Base-by-base conservation (phyloP, 192 early-diverging fungal genomes). In the Helicostylum pulchrum region DNA sequence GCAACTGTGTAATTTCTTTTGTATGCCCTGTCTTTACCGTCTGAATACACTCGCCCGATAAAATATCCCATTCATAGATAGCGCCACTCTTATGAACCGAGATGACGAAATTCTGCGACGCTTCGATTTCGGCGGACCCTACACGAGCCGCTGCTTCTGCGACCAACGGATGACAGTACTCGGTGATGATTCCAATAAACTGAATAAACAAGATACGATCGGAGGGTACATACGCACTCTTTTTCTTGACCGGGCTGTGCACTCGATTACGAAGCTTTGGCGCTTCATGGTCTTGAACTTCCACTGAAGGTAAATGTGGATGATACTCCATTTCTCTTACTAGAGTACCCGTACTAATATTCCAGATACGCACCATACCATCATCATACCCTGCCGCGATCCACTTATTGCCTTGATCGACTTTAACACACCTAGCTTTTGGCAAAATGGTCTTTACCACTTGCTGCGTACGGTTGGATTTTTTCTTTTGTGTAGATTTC, bases 41-140 rank as follows among this genome's bases (percentile, higher is more conserved):
- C 6, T 75, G 61, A 6, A 70, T 53, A 36, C 67, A 70, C 36
- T 75, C 73, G 11, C 73, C 64, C 9, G 64, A 47, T 1, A 58
- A 26, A n/a, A 75, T 26, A 21, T 75, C 68, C 73, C 73, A 75
- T 52, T 75, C 73, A 5, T 48, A 48, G 6, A 75, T 43, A n/a
- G 32, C n/a, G 0, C 73, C 73, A 26, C 58, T 66, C 31, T 66
- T 64, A 31, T 72, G 43, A 0, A 67, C 67, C 0, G 73, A 60
- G 7, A 75, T 46, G 21, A 75, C 11, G 7, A 43, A 62, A 0
- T 60, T 54, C 34, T 61, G 58, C 1, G 64, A 50, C 7, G 54
- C 53, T n/a, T 65, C 39, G 9, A n/a, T 50, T 12, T 61, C 39
- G 2, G 23, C n/a, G 0, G 67, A 20, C 3, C 56, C 34, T 0